phyloP scores from a whole-genome alignment of 2,329 filamentous ascomycete species.

The Alternaria ethzedia region DNA sequence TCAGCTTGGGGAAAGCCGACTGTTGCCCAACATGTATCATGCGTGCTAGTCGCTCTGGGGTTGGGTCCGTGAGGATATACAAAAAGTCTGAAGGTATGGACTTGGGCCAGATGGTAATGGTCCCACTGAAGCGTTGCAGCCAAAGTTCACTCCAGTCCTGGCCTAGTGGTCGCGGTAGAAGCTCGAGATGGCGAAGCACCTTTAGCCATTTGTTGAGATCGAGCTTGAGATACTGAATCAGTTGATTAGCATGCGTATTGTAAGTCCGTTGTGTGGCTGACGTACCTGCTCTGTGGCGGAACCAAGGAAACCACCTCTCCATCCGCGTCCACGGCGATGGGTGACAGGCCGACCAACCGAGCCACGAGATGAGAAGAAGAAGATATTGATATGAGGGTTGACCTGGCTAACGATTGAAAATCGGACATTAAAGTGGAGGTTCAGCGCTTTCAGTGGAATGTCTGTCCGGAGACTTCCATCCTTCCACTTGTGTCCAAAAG shows the following conservation, averaged over 20 bases:
- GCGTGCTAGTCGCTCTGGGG: slow-evolving; percentile 72
- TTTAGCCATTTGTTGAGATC: slow-evolving; percentile 98
- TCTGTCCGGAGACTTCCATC: slow-evolving; percentile 93
- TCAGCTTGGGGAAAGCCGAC: slow-evolving; percentile 86
- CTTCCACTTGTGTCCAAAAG: slow-evolving; percentile 99
- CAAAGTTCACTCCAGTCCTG: slow-evolving; percentile 98
- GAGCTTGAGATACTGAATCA: slow-evolving; percentile 77
- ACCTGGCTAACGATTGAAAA: slow-evolving; percentile 90
- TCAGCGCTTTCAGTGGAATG: slow-evolving; percentile 91
- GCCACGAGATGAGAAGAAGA: slow-evolving; percentile 96
- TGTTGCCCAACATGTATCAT: slow-evolving; percentile 94
- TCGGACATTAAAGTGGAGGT: slow-evolving; percentile 97
- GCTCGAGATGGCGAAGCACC: slow-evolving; percentile 88
- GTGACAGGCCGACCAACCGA: slow-evolving; percentile 92
- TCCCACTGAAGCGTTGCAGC: slow-evolving; percentile 93
- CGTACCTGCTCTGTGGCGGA: slow-evolving; percentile 78
- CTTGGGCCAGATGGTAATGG: slow-evolving; percentile 95
- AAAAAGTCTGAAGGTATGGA: slow-evolving; percentile 78
- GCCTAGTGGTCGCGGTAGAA: slow-evolving; percentile 85
- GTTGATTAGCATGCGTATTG: not conserved
- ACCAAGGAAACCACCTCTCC: slow-evolving; percentile 94
- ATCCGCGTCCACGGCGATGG: slow-evolving; percentile 89
- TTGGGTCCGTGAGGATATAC: slow-evolving; percentile 85
- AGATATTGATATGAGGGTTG: slow-evolving; percentile 97
- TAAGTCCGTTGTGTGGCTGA: not conserved